Evolutionary conservation across 1,139 yeast species (phyloP), one percentile per base, ranked within the genome.

Genomic region (Kodamaea anthophila): DNA sequence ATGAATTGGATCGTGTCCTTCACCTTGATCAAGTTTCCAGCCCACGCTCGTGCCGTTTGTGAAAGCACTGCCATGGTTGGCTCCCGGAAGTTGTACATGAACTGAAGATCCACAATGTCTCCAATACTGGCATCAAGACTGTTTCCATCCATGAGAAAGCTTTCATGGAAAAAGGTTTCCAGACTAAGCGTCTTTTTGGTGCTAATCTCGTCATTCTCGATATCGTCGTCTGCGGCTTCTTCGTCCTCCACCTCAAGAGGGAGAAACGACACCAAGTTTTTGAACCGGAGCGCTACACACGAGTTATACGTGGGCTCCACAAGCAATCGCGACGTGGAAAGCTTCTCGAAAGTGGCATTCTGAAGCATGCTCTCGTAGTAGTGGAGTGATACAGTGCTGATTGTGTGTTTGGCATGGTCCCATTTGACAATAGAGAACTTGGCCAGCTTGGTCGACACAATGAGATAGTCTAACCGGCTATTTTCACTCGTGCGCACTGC

Each of bases 361-460:
- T 60, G 71, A 33, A 83, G 66, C 25, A 77, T 73, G 32, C 75
- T 73, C 47, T 88, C 97, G 53, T 88, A 91, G 51, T 74, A 86
- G 55, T 91, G 99, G 33, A 91, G 63, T 30, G 96, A 84, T 3
- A 77, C 70, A 0, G 96, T 86, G 12, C 71, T 62, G 9, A 91
- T 65, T 1, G 70, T 46, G 37, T 74, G 65, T 10, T 49, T 51
- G 6, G 49, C 55, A 8, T 59, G 58, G 47, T 86, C 81, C 87
- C 95, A 91, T 37, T 69, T 67, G 15, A 91, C 59, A 23, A 88
- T 58, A 1, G 94, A 82, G 31, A 86, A 51, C 51, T 88, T 88
- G 14, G 96, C 96, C 34, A 61, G 63, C 39, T 77, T 74, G 21
- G 94, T 83, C 9, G 87, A 63, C 3, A 91, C 64, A 4, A 82